Base-by-base conservation (phyloP, 306 rosid genomes). In the Comarum palustre region DNA sequence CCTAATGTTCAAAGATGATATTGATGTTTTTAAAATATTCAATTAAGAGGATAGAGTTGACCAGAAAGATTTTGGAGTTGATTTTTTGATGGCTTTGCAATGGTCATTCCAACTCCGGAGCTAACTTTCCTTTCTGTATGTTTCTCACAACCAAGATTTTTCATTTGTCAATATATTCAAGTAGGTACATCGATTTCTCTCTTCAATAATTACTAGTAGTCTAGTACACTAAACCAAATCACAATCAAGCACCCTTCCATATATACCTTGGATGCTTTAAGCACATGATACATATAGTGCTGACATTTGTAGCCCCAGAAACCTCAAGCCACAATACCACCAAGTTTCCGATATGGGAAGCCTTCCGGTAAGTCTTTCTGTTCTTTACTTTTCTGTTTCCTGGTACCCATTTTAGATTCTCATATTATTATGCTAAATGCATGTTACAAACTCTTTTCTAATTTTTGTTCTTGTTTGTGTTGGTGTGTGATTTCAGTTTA, bases 331-430 rank as follows among this genome's bases (percentile, higher is more conserved):
- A 20, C 8, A 62, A 17, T 24, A 63, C 68, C 46, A 17, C 50
- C 32, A 39, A 64, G 50, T 38, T 38, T 38, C 19, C 19, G 14
- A 39, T 10, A 64, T 64, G 69, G 69, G 69, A 39, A 64, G 69
- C 69, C 67, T 62, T 62, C 69, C 69, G 69, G 69, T 64, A 64
- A 39, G 13, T 64, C 48, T 20, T n/a, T 64, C 68, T 38, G 68
- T 36, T 63, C 29, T 61, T 32, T 32, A 19, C 42, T 0, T 27
- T 27, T 27, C 7, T 54, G 9, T 13, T 62, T 62, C 17, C n/a
- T 31, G 45, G 45, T 17, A 62, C 5, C 45, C 14, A 62, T 19
- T 34, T 62, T 1, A 5, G 24, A 17, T 62, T 62, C 43, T 62
- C 67, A 8, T 31, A 59, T 7, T n/a, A 57, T 12, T 57, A 24